Base-by-base conservation (phyloP, 75 land plant genomes). In the Selaginella tamariscina region DNA sequence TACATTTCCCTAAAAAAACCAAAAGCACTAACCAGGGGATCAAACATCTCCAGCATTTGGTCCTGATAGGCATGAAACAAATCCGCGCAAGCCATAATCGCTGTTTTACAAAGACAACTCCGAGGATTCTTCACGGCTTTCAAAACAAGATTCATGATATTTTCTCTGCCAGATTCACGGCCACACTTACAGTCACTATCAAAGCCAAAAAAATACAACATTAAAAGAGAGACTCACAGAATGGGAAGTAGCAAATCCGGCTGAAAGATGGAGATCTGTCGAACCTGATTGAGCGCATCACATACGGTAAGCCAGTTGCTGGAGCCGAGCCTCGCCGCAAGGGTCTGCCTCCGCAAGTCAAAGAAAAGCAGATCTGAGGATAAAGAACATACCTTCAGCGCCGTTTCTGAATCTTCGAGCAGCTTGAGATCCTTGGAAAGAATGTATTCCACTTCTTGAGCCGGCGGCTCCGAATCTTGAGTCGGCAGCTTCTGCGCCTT, bases 81-180 rank as follows among this genome's bases (percentile, higher is more conserved):
- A 54, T 94, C 96, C 0, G 91, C 73, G 63, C 86, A 82, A 20
- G 88, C 75, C 98, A 94, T 94, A 55, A 94, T 82, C 49, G 98
- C 88, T 69, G 98, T 94, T 65, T 94, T 94, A 62, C 90, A 87
- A 18, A 94, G 71, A 56, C 96, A 96, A 78, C 98, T 94, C 72
- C 96, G 84, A 26, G 98, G 98, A 77, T 85, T 87, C 68, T 94
- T 94, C 70, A 94, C 54, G 0, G 96, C 79, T 56, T 94, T 94
- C 28, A 85, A 83, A 18, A 84, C 30, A 32, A 85, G 70, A 5
- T 67, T 15, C 1, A 85, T 69, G 33, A 85, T 82, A 64, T 79
- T 71, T 1, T 65, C 88, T 70, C 98, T 94, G 84, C 32, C 27
- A 20, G 55, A 64, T 23, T 30, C n/a, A 15, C 49, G 49, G 49